Conservation (phyloP, 441 rosid genomes). For the Populus hybrid region DNA sequence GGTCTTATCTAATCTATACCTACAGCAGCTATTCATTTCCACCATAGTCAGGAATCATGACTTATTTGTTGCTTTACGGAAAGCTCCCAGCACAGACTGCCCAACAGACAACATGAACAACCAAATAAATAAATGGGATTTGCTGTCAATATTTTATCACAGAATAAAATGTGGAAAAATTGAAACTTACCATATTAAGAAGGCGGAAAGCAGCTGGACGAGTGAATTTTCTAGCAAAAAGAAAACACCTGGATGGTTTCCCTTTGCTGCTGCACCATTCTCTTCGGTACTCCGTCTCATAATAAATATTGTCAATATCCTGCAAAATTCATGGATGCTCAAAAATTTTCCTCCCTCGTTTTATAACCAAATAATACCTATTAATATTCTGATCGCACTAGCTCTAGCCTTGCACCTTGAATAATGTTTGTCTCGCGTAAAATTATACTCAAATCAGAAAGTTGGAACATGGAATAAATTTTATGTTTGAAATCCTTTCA, state of each 20-base stretch:
- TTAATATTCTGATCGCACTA: background rate
- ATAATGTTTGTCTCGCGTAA: background rate
- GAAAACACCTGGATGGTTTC: constrained; percentile 78
- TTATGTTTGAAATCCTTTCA: background rate
- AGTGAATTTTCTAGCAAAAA: constrained; percentile 94
- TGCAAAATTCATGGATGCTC: constrained; percentile 24
- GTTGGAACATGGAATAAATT: background rate
- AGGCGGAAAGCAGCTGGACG: constrained; percentile 88
- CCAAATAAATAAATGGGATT: constrained; percentile 11
- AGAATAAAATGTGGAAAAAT: background rate
- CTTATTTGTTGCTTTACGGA: constrained; percentile 18
- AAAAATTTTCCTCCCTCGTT: background rate
- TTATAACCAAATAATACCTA: background rate
- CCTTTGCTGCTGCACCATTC: constrained; percentile 97
- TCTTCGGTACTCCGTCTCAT: constrained; percentile 78
- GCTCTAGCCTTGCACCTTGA: background rate
- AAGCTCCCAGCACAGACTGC: constrained; percentile 50
- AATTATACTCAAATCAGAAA: background rate
- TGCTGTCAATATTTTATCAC: background rate
- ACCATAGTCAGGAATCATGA: constrained; percentile 17
- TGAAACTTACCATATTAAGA: constrained; percentile 53
- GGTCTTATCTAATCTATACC: constrained; percentile 24
- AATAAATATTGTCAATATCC: constrained; percentile 80
- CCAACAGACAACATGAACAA: constrained; percentile 4
- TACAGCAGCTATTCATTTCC: constrained; percentile 13